Percentiles rank a stretch among this genome's conserved stretches.
Conservation (phyloP, 805 yeast genomes). For the Maudiozyma bulderi region DNA sequence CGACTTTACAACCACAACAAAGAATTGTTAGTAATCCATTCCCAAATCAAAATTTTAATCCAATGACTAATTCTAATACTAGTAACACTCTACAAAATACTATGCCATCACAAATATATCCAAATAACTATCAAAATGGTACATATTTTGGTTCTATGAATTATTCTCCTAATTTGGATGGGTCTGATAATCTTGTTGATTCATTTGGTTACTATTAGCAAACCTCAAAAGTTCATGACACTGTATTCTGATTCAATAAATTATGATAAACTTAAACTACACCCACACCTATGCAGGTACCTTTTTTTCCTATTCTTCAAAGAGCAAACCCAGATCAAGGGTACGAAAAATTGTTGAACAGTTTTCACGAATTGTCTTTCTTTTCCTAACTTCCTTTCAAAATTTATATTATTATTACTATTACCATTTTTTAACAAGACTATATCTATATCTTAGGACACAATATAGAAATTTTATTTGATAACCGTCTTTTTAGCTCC, state of each 20-base stretch:
- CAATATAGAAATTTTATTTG: background rate
- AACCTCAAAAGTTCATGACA: background rate
- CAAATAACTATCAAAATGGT: background rate
- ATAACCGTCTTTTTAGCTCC: background rate
- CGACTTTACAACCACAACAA: constrained; percentile 5
- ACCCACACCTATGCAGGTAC: background rate
- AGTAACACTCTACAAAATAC: background rate
- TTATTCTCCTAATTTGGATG: background rate
- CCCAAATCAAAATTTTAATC: constrained; percentile 6
- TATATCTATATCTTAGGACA: background rate
- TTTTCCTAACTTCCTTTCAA: background rate
- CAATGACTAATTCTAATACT: background rate
- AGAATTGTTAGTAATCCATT: constrained; percentile 18
- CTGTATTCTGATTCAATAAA: too few relatives aligned
- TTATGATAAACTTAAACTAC: too few relatives aligned
- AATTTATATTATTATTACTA: background rate
- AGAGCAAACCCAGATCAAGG: background rate
- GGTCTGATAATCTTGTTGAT: background rate
- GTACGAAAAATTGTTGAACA: too few relatives aligned
- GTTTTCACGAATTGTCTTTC: too few relatives aligned
- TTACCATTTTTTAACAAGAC: background rate
- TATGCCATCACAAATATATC: background rate
- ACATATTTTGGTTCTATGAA: background rate
- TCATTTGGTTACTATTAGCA: constrained; percentile 1
- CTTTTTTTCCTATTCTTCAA: background rate